phyloP scores from a whole-genome alignment of 331 rosid species.

The Acacia pycnantha region DNA sequence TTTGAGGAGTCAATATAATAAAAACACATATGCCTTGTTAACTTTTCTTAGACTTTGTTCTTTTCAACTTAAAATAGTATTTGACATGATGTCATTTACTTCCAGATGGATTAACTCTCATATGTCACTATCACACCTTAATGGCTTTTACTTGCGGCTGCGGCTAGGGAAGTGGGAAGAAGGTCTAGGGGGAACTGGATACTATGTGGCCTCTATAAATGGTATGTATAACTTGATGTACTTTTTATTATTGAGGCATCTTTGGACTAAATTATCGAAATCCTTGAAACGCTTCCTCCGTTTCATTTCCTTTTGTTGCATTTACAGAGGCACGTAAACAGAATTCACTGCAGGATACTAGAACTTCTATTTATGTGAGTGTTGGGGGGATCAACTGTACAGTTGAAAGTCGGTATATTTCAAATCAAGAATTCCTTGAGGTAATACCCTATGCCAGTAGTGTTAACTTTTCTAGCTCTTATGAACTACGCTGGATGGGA shows the following conservation, averaged over 20 bases:
- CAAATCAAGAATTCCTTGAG: slow-evolving; percentile 89
- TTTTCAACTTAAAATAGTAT: slow-evolving; percentile 4
- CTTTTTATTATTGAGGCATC: slow-evolving; percentile 18
- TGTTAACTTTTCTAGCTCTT: slow-evolving; percentile 11
- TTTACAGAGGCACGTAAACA: slow-evolving; percentile 47
- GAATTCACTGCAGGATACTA: slow-evolving; percentile 31
- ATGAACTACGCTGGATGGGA: not conserved
- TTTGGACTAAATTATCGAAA: not conserved
- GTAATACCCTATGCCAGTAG: slow-evolving; percentile 36
- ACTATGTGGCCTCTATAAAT: slow-evolving; percentile 76
- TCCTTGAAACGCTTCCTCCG: not conserved
- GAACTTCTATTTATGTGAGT: slow-evolving; percentile 53
- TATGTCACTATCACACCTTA: slow-evolving; percentile 53
- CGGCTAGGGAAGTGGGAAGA: slow-evolving; percentile 91
- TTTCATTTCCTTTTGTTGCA: slow-evolving; percentile 18
- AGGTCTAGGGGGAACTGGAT: slow-evolving; percentile 81
- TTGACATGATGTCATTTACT: slow-evolving; percentile 27
- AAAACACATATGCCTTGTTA: not conserved
- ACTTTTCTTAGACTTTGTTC: not conserved
- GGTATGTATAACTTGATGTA: slow-evolving; percentile 63
- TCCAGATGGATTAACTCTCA: slow-evolving; percentile 69
- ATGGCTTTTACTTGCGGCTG: slow-evolving; percentile 85
- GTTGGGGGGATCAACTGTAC: slow-evolving; percentile 62
- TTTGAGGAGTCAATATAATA: not conserved
- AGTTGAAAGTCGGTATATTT: slow-evolving; percentile 64